Evolutionary conservation across 2,329 filamentous ascomycete genomes (phyloP).

Genomic region (Fusarium sulawesiense): DNA sequence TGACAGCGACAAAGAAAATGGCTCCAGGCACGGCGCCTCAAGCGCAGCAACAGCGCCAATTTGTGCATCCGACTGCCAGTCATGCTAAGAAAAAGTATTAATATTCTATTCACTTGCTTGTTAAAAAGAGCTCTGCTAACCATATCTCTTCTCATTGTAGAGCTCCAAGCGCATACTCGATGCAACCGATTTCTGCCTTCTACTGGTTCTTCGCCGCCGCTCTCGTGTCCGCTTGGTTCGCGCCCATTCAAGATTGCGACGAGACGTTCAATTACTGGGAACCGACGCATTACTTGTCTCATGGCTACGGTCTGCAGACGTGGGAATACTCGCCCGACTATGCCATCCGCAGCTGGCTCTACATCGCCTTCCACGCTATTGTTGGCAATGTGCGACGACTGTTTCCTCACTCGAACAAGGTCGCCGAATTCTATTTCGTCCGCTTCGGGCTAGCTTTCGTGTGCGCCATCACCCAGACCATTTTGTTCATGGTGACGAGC

Average conservation of each 20-base stretch:
- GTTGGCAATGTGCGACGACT: constrained; percentile 75
- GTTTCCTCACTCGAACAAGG: constrained; percentile 70
- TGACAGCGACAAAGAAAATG: constrained; percentile 51
- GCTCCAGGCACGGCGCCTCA: constrained; percentile 51
- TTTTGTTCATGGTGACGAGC: constrained; percentile 82
- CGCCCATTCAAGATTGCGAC: constrained; percentile 97
- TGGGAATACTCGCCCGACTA: constrained; percentile 99
- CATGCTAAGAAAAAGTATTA: constrained; percentile 65
- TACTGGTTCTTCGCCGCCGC: constrained; percentile 82
- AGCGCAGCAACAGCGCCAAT: constrained; percentile 50
- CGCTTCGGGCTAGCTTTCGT: constrained; percentile 78
- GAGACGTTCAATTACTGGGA: constrained; percentile 99
- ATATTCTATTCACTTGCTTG: not conserved
- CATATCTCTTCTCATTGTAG: constrained; percentile 5
- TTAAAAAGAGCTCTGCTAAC: constrained; percentile 19
- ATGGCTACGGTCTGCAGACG: constrained; percentile 93
- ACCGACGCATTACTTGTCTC: constrained; percentile 90
- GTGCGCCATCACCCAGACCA: constrained; percentile 85
- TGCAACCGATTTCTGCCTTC: constrained; percentile 81
- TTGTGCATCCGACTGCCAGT: constrained; percentile 60
- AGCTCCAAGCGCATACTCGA: constrained; percentile 66
- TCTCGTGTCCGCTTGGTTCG: constrained; percentile 79
- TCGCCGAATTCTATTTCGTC: constrained; percentile 87
- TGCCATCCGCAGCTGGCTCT: constrained; percentile 95
- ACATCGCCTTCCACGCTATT: constrained; percentile 82